Percentiles rank a stretch among this genome's conserved stretches.
phyloP scores from a whole-genome alignment of 805 yeast genomes.

The Jamesozyma jinghongensis region DNA sequence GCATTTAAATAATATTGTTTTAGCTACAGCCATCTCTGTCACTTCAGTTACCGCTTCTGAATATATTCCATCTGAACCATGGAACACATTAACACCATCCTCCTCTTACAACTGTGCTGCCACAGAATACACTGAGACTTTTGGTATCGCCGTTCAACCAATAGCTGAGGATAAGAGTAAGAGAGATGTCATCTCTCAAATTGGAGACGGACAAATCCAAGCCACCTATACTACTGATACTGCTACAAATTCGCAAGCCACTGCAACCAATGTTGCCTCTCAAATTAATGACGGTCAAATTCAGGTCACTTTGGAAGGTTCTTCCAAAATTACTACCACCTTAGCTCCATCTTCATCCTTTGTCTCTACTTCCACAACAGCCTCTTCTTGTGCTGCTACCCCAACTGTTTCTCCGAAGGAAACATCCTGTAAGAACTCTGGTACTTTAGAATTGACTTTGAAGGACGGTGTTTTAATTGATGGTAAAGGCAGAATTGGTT shows the following conservation, averaged over 20 bases:
- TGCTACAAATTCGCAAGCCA: conserved; percentile 2
- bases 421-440: conserved; percentile 32
- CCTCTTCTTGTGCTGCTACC: conserved; percentile 18
- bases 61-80: conserved; percentile 52
- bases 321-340: conserved; percentile 17
- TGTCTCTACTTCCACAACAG: conserved; percentile 4
- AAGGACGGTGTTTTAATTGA: conserved; percentile 42
- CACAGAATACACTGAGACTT: conserved; percentile 45
- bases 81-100: conserved; percentile 63
- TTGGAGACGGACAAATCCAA: conserved; percentile 41
- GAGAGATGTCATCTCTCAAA: conserved; percentile 36
- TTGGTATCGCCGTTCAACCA: conserved; percentile 63
- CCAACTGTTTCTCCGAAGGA: conserved; percentile 13
- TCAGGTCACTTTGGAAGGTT: conserved; percentile 31
- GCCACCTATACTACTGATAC: conserved; percentile 29
- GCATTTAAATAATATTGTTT: conserved; percentile 16
- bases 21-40: conserved; percentile 34
- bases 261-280: conserved; percentile 15
- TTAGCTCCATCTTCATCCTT: conserved; percentile 29
- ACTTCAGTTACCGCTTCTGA: conserved; percentile 43
- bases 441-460: conserved; percentile 44
- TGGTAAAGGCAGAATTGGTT: conserved; percentile 50
- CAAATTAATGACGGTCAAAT: conserved; percentile 25
- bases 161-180: conserved; percentile 29
- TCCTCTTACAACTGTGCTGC: conserved; percentile 46